These are phyloP conservation scores for Salix caprea DNA, from an alignment of 345 rosid species.

Conservation along the genomic window DNA sequence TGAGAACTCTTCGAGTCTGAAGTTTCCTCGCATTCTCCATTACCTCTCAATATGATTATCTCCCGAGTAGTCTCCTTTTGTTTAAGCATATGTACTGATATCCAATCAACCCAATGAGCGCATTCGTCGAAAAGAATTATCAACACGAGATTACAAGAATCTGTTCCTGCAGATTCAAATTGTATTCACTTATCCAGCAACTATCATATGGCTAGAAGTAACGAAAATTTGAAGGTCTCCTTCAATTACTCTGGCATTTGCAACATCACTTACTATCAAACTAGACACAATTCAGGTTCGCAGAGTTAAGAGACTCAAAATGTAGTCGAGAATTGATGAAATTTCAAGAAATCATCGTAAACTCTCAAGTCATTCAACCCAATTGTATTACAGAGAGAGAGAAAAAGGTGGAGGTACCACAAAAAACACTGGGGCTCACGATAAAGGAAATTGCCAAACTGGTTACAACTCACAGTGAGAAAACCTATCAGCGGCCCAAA, in stretches of 20 bases:
- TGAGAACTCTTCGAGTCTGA: neutral
- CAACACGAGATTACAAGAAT: neutral
- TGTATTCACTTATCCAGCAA: neutral
- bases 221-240: neutral
- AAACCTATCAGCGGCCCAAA: too few species aligned
- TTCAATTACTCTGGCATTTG: neutral
- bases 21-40: conserved; percentile 24
- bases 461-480: neutral
- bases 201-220: neutral
- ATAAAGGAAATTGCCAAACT: too few species aligned
- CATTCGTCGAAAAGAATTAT: neutral
- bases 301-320: neutral
- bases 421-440: neutral
- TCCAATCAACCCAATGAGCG: neutral
- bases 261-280: neutral
- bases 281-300: neutral
- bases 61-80: conserved; percentile 23
- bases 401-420: neutral
- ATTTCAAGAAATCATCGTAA: neutral
- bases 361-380: neutral
- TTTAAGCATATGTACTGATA: conserved; percentile 14
- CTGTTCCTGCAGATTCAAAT: neutral
- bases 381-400: too few species aligned
- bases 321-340: neutral
- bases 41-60: conserved; percentile 24